Base-by-base conservation (phyloP, 2,329 filamentous ascomycete species). In the Talaromyces atroroseus region DNA sequence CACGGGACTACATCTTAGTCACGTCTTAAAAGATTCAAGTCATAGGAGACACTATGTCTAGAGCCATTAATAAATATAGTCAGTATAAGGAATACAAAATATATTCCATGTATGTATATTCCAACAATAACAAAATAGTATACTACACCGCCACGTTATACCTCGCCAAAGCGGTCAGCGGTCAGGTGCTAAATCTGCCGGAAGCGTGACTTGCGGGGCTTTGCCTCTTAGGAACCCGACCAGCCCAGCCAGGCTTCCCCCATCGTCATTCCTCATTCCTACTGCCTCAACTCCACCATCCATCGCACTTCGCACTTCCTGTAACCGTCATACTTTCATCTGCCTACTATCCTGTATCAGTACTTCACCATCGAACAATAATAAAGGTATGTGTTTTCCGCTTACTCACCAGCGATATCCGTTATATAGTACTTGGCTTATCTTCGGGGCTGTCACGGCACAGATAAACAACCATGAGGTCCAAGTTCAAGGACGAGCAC, bases 401-500 rank as follows among this genome's bases (percentile, higher is more conserved):
- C 24, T 26, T 34, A 12, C 29, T 12, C 11, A 34, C 7, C 12
- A 26, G 14, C n/a, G 44, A 38, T 47, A 56, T 49, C 48, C 52
- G 51, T 52, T 49, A 24, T 18, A 24, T 40, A 49, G 54, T 16
- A 7, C 20, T 10, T 29, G 26, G 23, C 21, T 18, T 29, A 44
- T 44, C n/a, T 21, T n/a, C n/a, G n/a, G n/a, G n/a, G n/a, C n/a
- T n/a, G n/a, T n/a, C 46, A 1, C 29, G 11, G 6, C 21, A 32
- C 14, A 48, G 40, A 44, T 21, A 3, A 21, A 10, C 45, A 82
- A 90, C 71, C 65, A 96, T 96, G 91, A 89, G 92, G 74, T 95
- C 90, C 82, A 97, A 97, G 86, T 99, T 99, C 79, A 99, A 99
- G 91, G 94, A 99, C 87, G 94, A 97, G 85, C 94, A 97, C 77